Percentiles rank a stretch among this genome's conserved stretches.
These are phyloP conservation scores for Pichia sp. DNA, from an alignment of 1,139 yeast species.

Conservation along the genomic window DNA sequence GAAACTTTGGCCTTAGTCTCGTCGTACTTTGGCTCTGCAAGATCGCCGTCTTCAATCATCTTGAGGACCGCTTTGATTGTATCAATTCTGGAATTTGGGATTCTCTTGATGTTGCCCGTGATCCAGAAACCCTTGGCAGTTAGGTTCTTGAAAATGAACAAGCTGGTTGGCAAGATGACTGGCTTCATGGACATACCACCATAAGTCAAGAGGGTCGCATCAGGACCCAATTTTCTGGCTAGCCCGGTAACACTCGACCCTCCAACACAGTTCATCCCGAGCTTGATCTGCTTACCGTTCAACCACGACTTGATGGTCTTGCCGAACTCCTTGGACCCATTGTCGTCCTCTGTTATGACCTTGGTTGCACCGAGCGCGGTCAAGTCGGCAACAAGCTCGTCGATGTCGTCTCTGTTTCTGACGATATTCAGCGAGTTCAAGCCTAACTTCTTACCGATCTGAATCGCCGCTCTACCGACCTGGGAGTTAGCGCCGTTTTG, in stretches of 20 bases:
- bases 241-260: slow-evolving; percentile 78
- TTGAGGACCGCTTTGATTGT: slow-evolving; percentile 59
- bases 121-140: slow-evolving; percentile 93
- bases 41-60: slow-evolving; percentile 62
- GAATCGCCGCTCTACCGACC: slow-evolving; percentile 92
- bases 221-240: slow-evolving; percentile 68
- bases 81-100: slow-evolving; percentile 57
- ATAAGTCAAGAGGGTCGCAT: slow-evolving; percentile 77
- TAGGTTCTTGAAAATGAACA: slow-evolving; percentile 84
- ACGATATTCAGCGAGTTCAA: slow-evolving; percentile 81
- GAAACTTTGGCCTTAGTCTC: slow-evolving; percentile 42
- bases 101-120: slow-evolving; percentile 64
- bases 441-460: slow-evolving; percentile 75
- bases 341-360: slow-evolving; percentile 86
- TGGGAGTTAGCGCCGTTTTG: slow-evolving; percentile 97
- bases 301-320: slow-evolving; percentile 61
- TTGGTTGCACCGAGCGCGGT: slow-evolving; percentile 71
- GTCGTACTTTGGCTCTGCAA: slow-evolving; percentile 56
- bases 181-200: slow-evolving; percentile 99
- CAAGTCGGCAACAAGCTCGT: slow-evolving; percentile 56
- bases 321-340: slow-evolving; percentile 61
- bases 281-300: slow-evolving; percentile 54
- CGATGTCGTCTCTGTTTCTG: slow-evolving; percentile 76
- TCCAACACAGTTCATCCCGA: slow-evolving; percentile 91
- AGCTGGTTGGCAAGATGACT: slow-evolving; percentile 78